A percentile compares a stretch with the other conserved stretches of the same genome.
Conservation (phyloP, 768 basidiomycete species). For the Suillus fuscotomentosus region DNA sequence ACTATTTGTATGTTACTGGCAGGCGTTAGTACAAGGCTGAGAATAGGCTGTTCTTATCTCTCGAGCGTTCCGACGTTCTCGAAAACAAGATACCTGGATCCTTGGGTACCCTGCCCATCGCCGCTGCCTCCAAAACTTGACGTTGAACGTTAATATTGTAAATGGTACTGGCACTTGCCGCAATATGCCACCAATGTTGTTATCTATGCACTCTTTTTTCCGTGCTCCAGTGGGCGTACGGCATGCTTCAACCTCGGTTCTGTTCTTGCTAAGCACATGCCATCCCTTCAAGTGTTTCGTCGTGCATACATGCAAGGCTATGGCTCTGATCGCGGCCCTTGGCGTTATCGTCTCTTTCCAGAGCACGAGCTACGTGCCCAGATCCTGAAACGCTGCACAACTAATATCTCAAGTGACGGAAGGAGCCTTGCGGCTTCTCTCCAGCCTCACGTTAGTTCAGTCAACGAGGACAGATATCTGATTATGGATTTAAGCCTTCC, state of each 20-base stretch:
- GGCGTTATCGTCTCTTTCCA: constrained; percentile 28
- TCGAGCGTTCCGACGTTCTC: too few species aligned
- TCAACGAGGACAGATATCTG: constrained; percentile 47
- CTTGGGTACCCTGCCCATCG: too few species aligned
- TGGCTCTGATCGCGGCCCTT: constrained; percentile 12
- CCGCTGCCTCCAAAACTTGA: too few species aligned
- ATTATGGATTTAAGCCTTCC: constrained; percentile 38
- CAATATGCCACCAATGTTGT: too few species aligned
- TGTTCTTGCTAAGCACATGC: background rate
- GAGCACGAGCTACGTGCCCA: constrained; percentile 37
- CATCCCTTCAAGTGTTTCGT: background rate
- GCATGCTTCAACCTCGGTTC: background rate
- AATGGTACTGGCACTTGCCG: too few species aligned
- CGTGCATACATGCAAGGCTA: background rate
- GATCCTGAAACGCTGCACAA: constrained; percentile 29
- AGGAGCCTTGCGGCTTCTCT: constrained; percentile 40
- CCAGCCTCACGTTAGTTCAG: constrained; percentile 44
- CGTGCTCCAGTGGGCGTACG: too few species aligned
- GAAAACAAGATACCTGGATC: too few species aligned
- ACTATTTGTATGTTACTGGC: background rate
- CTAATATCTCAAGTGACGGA: background rate
- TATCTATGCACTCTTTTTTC: too few species aligned
- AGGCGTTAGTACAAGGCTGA: too few species aligned
- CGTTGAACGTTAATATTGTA: too few species aligned
- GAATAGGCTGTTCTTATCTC: too few species aligned